These are phyloP conservation scores for Linanthus parryae DNA, from an alignment of 148 eudicot species.

Conservation along the genomic window DNA sequence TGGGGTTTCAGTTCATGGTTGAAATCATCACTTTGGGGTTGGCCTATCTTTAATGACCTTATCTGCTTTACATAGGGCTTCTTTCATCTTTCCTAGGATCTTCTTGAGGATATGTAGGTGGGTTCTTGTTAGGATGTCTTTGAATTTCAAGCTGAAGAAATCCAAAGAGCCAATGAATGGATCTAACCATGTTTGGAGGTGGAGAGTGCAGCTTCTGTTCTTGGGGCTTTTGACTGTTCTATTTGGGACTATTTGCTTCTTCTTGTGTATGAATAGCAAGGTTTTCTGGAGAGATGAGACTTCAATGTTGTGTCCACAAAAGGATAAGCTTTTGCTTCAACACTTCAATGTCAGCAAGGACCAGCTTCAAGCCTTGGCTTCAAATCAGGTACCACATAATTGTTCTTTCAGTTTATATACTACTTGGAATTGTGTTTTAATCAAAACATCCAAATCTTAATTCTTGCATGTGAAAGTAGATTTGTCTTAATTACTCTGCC, in stretches of 20 bases:
- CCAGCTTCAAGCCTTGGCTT: constrained; percentile 15
- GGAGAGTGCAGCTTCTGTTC: constrained; percentile 25
- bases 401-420: too few relatives aligned
- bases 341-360: constrained; percentile 25
- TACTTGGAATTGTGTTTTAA: not conserved
- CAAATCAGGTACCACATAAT: constrained; percentile 31
- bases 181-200: constrained; percentile 33
- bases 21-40: not conserved
- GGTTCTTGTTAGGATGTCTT: constrained; percentile 50
- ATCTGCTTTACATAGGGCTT: constrained; percentile 26
- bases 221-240: constrained; percentile 26
- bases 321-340: constrained; percentile 5
- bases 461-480: constrained; percentile 2
- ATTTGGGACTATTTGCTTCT: constrained; percentile 34
- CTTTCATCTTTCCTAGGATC: constrained; percentile 24
- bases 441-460: not conserved
- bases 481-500: not conserved
- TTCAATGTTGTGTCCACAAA: constrained; percentile 16
- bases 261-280: constrained; percentile 24
- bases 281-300: constrained; percentile 15
- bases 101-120: constrained; percentile 27
- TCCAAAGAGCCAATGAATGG: constrained; percentile 29
- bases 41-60: constrained; percentile 25
- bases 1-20: constrained; percentile 3
- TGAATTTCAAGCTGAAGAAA: constrained; percentile 36